Base-by-base conservation (phyloP, 2,329 filamentous ascomycete species). In the Aspergillus pseudoterreus region DNA sequence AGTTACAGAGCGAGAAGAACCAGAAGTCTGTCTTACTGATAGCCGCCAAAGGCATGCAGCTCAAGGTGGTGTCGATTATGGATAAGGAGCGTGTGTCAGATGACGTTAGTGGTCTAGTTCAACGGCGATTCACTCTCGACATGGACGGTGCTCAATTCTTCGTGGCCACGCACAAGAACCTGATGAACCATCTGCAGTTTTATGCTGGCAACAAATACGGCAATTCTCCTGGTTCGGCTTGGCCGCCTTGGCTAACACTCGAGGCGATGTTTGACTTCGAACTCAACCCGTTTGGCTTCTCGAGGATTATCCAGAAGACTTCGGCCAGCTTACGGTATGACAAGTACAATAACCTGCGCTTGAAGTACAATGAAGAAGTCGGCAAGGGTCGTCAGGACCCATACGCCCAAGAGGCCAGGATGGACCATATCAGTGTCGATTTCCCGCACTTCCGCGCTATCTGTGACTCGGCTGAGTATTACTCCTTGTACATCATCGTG, bases 91-190 rank as follows among this genome's bases (percentile, higher is more conserved):
- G 94, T 54, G 83, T 97, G 51, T 92, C 85, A 44, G 94, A 99
- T 68, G 87, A 89, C 60, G 91, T 99, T 63, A 96, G 90, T 64
- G 95, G 94, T 49, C 81, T 99, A 43, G 92, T 99, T 1, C 95
- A 99, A 68, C 87, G 92, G 35, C 87, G 94, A 6, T 96, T 97
- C 75, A 83, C 92, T 24, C 85, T 96, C 56, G 90, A 91, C 59
- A 96, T 97, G 88, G 94, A 99, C 72, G 95, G 92, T 66, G 87
- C 95, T 24, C 94, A 99, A 69, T 96, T 99, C 73, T 99, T 99
- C 61, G 92, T 99, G 45, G 94, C 92, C 0, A 92, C 92, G 56
- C 88, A 92, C 63, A 95, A 95, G 74, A 94, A 87, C 69, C 92
- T 99, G 11, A 88, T 87, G 9, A 87, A 89, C 56, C 83, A 95